Conservation (phyloP, 352 stramenopile genomes). For the Pythium folliculosum region DNA sequence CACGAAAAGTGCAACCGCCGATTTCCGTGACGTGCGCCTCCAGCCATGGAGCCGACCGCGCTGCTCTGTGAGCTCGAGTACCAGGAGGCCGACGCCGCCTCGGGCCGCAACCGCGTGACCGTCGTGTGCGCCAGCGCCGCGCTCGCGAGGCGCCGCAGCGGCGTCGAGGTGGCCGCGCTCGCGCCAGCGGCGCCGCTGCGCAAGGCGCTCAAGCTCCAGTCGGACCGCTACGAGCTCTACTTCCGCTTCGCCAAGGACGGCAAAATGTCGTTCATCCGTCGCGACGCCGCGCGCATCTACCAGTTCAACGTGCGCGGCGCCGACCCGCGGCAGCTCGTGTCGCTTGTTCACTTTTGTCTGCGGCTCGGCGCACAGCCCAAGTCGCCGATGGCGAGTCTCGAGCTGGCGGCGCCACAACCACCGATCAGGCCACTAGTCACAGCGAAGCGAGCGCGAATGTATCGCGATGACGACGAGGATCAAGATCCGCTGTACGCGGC, state of each 20-base stretch:
- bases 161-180: constrained; percentile 55
- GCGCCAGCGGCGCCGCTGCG: constrained; percentile 36
- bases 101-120: constrained; percentile 49
- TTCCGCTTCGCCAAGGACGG: constrained; percentile 60
- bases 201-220: constrained; percentile 53
- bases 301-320: constrained; percentile 71
- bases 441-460: constrained; percentile 5
- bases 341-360: constrained; percentile 54
- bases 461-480: background rate
- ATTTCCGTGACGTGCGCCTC: background rate
- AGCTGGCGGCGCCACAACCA: background rate
- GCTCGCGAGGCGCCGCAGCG: constrained; percentile 52
- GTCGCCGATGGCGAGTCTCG: constrained; percentile 30
- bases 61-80: constrained; percentile 55
- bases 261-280: constrained; percentile 68
- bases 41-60: constrained; percentile 9
- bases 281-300: constrained; percentile 43
- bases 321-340: constrained; percentile 39
- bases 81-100: constrained; percentile 54
- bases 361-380: constrained; percentile 49
- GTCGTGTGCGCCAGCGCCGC: constrained; percentile 39
- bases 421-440: background rate
- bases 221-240: constrained; percentile 60
- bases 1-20: background rate
- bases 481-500: background rate